Conservation (phyloP, 202 grass and related monocot species). For the Digitaria exilis region DNA sequence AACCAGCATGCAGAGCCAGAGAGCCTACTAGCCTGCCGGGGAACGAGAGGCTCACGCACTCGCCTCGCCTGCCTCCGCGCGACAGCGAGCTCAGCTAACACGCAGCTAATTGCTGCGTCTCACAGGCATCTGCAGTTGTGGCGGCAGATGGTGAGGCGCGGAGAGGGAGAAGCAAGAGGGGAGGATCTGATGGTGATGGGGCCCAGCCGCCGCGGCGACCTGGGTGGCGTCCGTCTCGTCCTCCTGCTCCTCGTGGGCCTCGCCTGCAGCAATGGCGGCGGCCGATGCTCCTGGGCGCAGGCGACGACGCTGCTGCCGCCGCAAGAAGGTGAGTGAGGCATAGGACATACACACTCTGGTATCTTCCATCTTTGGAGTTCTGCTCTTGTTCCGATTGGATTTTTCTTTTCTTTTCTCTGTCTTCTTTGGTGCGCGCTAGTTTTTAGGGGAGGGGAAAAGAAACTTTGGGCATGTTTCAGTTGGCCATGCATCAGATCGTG, state of each 20-base stretch:
- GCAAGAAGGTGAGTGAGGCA: constrained; percentile 70
- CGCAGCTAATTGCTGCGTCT: too few relatives aligned
- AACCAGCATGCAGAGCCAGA: too few relatives aligned
- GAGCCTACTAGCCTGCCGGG: too few relatives aligned
- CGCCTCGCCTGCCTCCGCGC: not conserved
- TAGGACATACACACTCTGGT: not conserved
- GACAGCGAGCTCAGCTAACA: not conserved
- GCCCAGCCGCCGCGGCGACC: not conserved
- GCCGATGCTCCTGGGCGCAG: constrained; percentile 34
- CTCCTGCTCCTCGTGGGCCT: constrained; percentile 40
- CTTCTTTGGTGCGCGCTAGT: too few relatives aligned
- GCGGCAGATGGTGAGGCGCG: not conserved
- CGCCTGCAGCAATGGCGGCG: constrained; percentile 37
- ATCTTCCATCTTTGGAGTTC: not conserved
- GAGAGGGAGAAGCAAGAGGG: not conserved
- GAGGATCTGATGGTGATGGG: not conserved
- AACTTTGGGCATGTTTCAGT: not conserved
- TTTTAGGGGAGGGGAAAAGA: not conserved
- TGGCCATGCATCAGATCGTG: not conserved
- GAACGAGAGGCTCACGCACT: not conserved
- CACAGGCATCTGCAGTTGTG: too few relatives aligned
- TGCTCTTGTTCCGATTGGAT: constrained; percentile 12
- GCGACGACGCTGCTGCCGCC: constrained; percentile 43
- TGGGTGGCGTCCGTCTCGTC: not conserved
- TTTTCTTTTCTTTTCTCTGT: too few relatives aligned